Evolutionary conservation across 805 yeast genomes (phyloP), one percentile per base, ranked within the genome.

Genomic region (Starmerella floris): DNA sequence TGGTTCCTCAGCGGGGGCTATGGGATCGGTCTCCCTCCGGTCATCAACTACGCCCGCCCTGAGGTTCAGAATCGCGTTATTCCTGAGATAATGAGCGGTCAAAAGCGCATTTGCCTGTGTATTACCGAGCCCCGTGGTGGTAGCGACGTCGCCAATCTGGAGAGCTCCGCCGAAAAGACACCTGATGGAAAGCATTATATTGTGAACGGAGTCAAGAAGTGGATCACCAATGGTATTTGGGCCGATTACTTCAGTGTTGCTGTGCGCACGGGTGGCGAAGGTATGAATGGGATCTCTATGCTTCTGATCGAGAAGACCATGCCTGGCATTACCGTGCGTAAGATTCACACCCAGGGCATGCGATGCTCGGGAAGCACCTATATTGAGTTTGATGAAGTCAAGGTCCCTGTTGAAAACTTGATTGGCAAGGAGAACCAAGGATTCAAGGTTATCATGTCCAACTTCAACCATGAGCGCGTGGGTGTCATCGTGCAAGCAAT

Each of bases 91-190:
- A 42, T 65, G 30, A 38, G 46, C 27, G 69, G 69, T 21, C 56
- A 61, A 39, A 64, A 63, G 57, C 62, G 70, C 37, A 56, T 61
- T 44, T 66, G 70, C 43, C 52, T 65, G 34, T 57, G 63, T 41
- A 65, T 65, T 55, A 65, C 70, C 22, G 69, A 65, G 55, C 70
- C 69, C 16, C 60, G 60, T 35, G 69, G 67, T 22, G 69, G 69
- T 19, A 62, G 67, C 31, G 69, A 65, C 47, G 70, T 65, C 8
- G 69, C 70, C 28, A 61, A 63, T 46, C 49, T 65, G 40, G 61
- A 63, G 36, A 62, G 68, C 26, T 50, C 62, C 8, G 69, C 69
- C 30, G 58, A 50, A 40, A 51, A 51, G 55, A 59, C 69, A 23
- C 56, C 59, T n/a, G 69, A 65, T 45, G 69, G 69, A 30, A 62